Conservation (phyloP, 2,329 filamentous ascomycete genomes). For the Ophiosphaerella korrae region DNA sequence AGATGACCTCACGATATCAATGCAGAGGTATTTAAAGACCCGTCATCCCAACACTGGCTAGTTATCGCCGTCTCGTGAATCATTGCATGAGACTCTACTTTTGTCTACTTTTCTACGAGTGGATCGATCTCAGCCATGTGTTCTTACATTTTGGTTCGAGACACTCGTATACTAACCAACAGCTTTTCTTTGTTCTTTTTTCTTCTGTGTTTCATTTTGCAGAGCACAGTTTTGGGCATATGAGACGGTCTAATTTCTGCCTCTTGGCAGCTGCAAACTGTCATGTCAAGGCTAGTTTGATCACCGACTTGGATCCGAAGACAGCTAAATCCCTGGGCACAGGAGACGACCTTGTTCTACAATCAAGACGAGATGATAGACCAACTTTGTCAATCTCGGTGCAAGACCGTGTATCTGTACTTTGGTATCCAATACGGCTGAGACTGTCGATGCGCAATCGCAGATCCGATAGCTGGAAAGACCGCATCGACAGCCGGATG, state of each 20-base stretch:
- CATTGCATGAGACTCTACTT: too few species aligned
- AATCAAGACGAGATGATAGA: too few species aligned
- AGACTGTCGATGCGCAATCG: constrained; percentile 2
- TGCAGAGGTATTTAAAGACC: too few species aligned
- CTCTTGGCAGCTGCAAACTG: neutral
- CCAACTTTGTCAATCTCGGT: too few species aligned
- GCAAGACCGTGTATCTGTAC: too few species aligned
- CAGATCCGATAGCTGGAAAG: neutral
- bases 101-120: too few species aligned
- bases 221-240: constrained; percentile 3
- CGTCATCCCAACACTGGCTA: too few species aligned
- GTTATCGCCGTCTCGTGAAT: too few species aligned
- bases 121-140: neutral
- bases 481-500: neutral
- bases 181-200: neutral
- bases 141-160: neutral
- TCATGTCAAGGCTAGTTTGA: neutral
- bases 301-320: neutral
- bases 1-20: too few species aligned
- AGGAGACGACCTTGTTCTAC: too few species aligned
- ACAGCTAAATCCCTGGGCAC: neutral
- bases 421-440: too few species aligned
- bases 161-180: neutral
- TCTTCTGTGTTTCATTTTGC: neutral
- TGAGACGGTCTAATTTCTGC: constrained; percentile 2